Percentiles rank a stretch among this genome's conserved stretches.
Evolutionary conservation across 352 stramenopile species (phyloP).

Genomic region (Globisporangium recalcitrans): DNA sequence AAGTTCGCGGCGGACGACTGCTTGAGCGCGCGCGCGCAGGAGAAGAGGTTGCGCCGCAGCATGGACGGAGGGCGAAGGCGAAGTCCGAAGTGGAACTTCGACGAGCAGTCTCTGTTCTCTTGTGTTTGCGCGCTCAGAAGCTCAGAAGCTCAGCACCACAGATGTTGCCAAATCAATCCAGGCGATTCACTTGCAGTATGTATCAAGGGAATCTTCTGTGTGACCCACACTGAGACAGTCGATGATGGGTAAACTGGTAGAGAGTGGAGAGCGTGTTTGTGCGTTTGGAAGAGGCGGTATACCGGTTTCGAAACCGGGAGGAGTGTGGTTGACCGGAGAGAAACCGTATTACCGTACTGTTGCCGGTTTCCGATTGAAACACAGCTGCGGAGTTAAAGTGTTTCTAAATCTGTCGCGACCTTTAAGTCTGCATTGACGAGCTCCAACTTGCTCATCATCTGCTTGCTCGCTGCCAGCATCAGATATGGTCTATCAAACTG

Average conservation of each 20-base stretch:
- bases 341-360: neutral
- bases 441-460: no score
- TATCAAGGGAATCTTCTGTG: neutral
- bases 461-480: no score
- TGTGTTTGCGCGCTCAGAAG: neutral
- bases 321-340: neutral
- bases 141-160: neutral
- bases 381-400: no score
- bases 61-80: constrained; percentile 19
- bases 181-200: neutral
- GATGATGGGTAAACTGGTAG: neutral
- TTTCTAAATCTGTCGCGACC: no score
- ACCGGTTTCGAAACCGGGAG: neutral
- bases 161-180: neutral
- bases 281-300: neutral
- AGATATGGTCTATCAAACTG: no score
- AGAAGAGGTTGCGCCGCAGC: constrained; percentile 45
- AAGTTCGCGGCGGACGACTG: constrained; percentile 14
- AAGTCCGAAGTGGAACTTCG: constrained; percentile 11
- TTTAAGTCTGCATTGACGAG: no score
- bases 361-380: no score
- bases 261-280: neutral
- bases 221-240: neutral
- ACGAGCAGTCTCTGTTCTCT: neutral
- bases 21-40: constrained; percentile 32